Percentiles rank a stretch among this genome's conserved stretches.
These are phyloP conservation scores for Ampelocalamus luodianensis DNA, from an alignment of 176 grass and related monocot genomes.

Conservation along the genomic window DNA sequence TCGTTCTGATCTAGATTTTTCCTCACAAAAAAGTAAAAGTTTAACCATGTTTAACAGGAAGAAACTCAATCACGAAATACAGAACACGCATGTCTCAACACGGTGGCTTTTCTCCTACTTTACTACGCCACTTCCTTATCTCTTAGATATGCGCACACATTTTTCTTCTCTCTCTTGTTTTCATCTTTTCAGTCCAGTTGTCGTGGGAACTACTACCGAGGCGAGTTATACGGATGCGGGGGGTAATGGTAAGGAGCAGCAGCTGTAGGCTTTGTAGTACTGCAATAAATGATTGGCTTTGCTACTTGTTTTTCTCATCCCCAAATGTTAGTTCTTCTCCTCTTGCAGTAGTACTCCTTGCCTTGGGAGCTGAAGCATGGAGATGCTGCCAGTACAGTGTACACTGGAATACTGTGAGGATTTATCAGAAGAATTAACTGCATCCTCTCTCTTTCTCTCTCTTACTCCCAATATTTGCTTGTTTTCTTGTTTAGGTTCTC, in stretches of 20 bases:
- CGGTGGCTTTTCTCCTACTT: slow-evolving; percentile 26
- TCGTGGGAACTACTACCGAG: slow-evolving; percentile 37
- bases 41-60: accelerated
- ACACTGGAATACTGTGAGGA: slow-evolving; percentile 45
- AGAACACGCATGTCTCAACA: neutral
- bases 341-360: slow-evolving; percentile 36
- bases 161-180: slow-evolving; percentile 15
- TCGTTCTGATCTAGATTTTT: neutral
- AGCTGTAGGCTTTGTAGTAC: slow-evolving; percentile 33
- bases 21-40: neutral
- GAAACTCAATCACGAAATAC: neutral
- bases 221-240: slow-evolving; percentile 29
- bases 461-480: neutral
- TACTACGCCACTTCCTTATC: slow-evolving; percentile 17
- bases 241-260: slow-evolving; percentile 21
- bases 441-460: slow-evolving; percentile 22
- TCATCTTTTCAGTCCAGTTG: slow-evolving; percentile 42
- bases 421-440: slow-evolving; percentile 25
- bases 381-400: slow-evolving; percentile 50
- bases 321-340: slow-evolving; percentile 33
- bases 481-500: slow-evolving; percentile 31
- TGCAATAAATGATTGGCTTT: slow-evolving; percentile 46
- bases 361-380: slow-evolving; percentile 54
- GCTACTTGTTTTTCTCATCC: slow-evolving; percentile 44
- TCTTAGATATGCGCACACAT: slow-evolving; percentile 12